Percentiles rank a stretch among this genome's conserved stretches.
Evolutionary conservation across 805 yeast species (phyloP).

Genomic region (Yarrowia deformans): DNA sequence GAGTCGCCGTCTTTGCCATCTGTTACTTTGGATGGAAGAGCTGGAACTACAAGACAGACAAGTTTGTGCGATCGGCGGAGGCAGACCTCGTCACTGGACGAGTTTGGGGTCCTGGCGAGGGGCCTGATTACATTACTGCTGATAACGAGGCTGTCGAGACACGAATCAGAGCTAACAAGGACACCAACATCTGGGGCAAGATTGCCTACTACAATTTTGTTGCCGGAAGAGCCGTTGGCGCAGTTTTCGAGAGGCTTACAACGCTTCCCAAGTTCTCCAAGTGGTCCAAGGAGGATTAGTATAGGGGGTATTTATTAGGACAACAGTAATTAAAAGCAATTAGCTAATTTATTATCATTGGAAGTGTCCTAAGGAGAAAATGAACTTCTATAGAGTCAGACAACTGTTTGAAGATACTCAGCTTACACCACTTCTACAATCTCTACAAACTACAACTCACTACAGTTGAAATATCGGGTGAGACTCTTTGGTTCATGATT

Average conservation of each 20-base stretch:
- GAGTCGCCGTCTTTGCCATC: slow-evolving; percentile 54
- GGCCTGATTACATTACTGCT: slow-evolving; percentile 43
- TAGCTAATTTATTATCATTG: slow-evolving; percentile 9
- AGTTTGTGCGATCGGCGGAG: slow-evolving; percentile 41
- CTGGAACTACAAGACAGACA: slow-evolving; percentile 47
- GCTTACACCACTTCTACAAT: neutral
- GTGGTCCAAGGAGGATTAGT: slow-evolving; percentile 5
- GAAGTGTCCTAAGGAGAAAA: too few species aligned
- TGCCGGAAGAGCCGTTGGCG: neutral
- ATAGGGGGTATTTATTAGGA: neutral
- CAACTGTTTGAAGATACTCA: too few species aligned
- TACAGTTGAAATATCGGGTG: slow-evolving; percentile 5
- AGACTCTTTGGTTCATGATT: slow-evolving; percentile 1
- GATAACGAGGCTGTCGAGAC: slow-evolving; percentile 41
- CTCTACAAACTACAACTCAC: neutral
- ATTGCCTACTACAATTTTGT: slow-evolving; percentile 27
- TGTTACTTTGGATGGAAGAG: slow-evolving; percentile 54
- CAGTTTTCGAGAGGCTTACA: neutral
- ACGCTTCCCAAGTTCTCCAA: neutral
- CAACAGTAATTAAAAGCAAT: neutral
- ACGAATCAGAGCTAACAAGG: slow-evolving; percentile 25
- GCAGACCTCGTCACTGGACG: slow-evolving; percentile 44
- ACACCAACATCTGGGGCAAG: slow-evolving; percentile 1
- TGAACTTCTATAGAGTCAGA: too few species aligned
- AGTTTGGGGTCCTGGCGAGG: slow-evolving; percentile 48